A percentile compares a stretch with the other conserved stretches of the same genome.
Conservation (phyloP, 768 basidiomycete species). For the Lentinula detonsa region DNA sequence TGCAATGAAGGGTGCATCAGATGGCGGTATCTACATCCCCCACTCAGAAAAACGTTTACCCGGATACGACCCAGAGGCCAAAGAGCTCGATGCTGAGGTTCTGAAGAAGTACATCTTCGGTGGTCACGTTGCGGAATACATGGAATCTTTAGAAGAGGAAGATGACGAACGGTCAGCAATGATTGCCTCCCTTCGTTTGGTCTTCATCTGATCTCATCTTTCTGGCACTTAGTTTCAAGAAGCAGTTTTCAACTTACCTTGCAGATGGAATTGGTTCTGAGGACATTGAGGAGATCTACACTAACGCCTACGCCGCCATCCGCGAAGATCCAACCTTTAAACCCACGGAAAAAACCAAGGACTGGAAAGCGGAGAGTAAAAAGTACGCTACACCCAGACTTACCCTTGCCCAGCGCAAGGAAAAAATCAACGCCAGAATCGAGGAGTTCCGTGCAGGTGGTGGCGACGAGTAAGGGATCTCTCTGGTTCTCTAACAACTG, state of each 20-base stretch:
- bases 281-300: constrained; percentile 95
- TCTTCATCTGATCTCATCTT: constrained; percentile 7
- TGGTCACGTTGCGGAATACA: constrained; percentile 98
- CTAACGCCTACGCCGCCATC: constrained; percentile 90
- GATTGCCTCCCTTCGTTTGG: constrained; percentile 13
- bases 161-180: constrained; percentile 81
- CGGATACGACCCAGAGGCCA: constrained; percentile 89
- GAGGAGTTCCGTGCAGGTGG: constrained; percentile 78
- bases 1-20: constrained; percentile 97
- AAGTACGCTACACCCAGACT: constrained; percentile 69
- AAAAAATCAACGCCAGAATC: constrained; percentile 82
- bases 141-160: constrained; percentile 99
- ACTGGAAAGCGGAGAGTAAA: constrained; percentile 84
- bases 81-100: constrained; percentile 89
- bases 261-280: constrained; percentile 94
- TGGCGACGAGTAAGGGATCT: constrained; percentile 48
- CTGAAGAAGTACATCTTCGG: constrained; percentile 97
- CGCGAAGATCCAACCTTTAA: constrained; percentile 91
- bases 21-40: constrained; percentile 97
- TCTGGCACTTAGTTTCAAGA: constrained; percentile 70
- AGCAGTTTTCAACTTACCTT: constrained; percentile 93
- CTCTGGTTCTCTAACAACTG: background rate
- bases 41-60: constrained; percentile 99
- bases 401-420: constrained; percentile 69
- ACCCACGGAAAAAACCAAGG: constrained; percentile 80